Percentiles rank a stretch among this genome's conserved stretches.
Evolutionary conservation across 257 asterid genomes (phyloP).

Genomic region (Striga asiatica): DNA sequence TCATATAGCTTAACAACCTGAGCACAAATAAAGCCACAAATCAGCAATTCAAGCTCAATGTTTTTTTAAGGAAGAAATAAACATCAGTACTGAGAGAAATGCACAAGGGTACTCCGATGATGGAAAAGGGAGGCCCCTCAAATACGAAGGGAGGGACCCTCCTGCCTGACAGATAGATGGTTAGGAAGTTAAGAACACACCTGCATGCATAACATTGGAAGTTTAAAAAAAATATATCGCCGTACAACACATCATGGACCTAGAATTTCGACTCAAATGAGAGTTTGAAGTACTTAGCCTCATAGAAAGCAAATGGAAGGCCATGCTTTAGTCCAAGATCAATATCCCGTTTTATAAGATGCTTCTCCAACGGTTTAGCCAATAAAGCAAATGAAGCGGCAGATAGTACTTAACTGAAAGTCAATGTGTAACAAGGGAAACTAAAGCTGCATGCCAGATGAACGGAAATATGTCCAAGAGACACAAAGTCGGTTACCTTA

Average conservation of each 20-base stretch:
- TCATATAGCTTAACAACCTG: constrained; percentile 97
- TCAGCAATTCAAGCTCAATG: constrained; percentile 16
- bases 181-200: constrained; percentile 98
- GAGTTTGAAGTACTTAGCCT: constrained; percentile 98
- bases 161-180: constrained; percentile 95
- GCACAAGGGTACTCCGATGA: constrained; percentile 75
- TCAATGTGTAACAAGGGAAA: constrained; percentile 73
- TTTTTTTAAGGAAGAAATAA: constrained; percentile 16
- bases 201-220: constrained; percentile 98
- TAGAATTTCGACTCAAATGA: constrained; percentile 94
- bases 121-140: constrained; percentile 96
- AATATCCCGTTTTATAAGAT: constrained; percentile 82
- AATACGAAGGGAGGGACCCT: constrained; percentile 70
- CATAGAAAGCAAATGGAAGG: constrained; percentile 86
- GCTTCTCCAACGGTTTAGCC: constrained; percentile 98
- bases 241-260: constrained; percentile 75
- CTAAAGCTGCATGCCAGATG: constrained; percentile 61
- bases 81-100: constrained; percentile 34
- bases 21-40: constrained; percentile 18
- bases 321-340: constrained; percentile 99
- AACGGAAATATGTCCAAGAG: constrained; percentile 22
- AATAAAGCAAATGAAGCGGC: constrained; percentile 86
- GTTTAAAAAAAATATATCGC: constrained; percentile 51
- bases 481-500: constrained; percentile 56
- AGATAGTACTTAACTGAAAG: constrained; percentile 93